phyloP scores from a whole-genome alignment of 805 yeast species.

The Yamadazyma nakazawae region DNA sequence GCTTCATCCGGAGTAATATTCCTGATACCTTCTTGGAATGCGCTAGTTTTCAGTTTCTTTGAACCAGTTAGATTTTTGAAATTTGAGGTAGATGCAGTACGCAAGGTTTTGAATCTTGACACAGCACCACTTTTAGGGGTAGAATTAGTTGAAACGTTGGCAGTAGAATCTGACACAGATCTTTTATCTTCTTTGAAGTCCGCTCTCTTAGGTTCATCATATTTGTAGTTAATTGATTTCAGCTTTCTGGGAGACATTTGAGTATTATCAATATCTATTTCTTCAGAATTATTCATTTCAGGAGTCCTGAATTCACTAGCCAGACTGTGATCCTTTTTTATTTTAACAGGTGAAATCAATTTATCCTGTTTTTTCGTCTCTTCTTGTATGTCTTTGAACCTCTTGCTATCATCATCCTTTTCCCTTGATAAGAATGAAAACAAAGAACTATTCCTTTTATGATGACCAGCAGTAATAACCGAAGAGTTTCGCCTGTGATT shows the following conservation, averaged over 20 bases:
- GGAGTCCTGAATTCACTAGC: background rate
- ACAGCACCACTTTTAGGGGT: conserved; percentile 16
- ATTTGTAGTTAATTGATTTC: conserved; percentile 20
- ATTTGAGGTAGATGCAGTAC: conserved; percentile 53
- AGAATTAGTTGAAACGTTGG: conserved; percentile 2
- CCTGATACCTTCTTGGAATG: conserved; percentile 86
- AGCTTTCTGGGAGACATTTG: conserved; percentile 36
- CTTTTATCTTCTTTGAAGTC: conserved; percentile 22
- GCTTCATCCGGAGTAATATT: conserved; percentile 74
- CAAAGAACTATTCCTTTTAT: conserved; percentile 60
- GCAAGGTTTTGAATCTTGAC: conserved; percentile 48
- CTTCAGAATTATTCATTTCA: conserved; percentile 1
- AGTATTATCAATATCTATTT: conserved; percentile 30
- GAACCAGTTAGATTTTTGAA: conserved; percentile 43
- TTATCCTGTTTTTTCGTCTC: conserved; percentile 11
- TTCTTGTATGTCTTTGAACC: conserved; percentile 3
- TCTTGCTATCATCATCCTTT: conserved; percentile 17
- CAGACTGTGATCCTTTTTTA: conserved; percentile 16
- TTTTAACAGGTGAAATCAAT: conserved; percentile 25
- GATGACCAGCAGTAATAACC: conserved; percentile 26
- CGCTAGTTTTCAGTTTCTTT: conserved; percentile 67
- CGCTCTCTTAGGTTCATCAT: conserved; percentile 8
- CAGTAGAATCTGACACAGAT: conserved; percentile 36
- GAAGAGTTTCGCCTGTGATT: conserved; percentile 29
- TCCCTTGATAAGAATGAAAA: conserved; percentile 46